Percentiles rank a stretch among this genome's conserved stretches.
Conservation (phyloP, 441 rosid species). For the Dalechampia spathulata region DNA sequence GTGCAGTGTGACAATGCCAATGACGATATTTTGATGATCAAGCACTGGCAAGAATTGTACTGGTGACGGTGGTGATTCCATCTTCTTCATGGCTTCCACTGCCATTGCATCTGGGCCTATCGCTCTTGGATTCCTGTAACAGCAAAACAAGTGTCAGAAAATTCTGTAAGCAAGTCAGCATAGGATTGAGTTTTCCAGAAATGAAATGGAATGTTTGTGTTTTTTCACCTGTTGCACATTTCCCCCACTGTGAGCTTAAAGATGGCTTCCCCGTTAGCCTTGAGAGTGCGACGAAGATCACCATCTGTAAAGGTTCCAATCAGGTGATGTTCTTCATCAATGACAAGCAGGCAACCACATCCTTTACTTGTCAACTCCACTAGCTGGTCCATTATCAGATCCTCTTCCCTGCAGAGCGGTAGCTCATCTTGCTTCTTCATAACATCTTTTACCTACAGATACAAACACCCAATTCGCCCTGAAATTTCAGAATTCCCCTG, state of each 20-base stretch:
- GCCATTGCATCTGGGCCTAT: conserved; percentile 86
- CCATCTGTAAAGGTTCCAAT: conserved; percentile 94
- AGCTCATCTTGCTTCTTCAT: conserved; percentile 92
- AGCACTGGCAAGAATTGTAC: conserved; percentile 88
- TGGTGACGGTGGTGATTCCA: conserved; percentile 95
- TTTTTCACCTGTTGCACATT: conserved; percentile 79
- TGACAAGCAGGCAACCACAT: conserved; percentile 84
- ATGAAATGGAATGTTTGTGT: no score
- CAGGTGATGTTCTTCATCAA: conserved; percentile 52
- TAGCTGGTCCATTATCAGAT: conserved; percentile 85
- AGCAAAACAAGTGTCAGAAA: neutral
- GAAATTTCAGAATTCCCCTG: neutral
- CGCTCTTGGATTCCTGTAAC: conserved; percentile 74
- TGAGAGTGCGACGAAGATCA: conserved; percentile 88
- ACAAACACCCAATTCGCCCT: neutral
- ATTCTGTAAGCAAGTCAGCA: no score
- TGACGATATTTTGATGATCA: conserved; percentile 44
- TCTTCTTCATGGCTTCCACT: conserved; percentile 92
- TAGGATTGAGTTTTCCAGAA: no score
- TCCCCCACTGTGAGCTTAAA: conserved; percentile 89
- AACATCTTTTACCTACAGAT: conserved; percentile 65
- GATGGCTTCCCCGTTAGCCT: conserved; percentile 78
- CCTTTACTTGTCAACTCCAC: conserved; percentile 89
- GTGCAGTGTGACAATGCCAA: conserved; percentile 85
- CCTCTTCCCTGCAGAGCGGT: conserved; percentile 81